Evolutionary conservation across 768 basidiomycete species (phyloP), one percentile per base, ranked within the genome.

Genomic region (Boletus rufocinnamomeus): DNA sequence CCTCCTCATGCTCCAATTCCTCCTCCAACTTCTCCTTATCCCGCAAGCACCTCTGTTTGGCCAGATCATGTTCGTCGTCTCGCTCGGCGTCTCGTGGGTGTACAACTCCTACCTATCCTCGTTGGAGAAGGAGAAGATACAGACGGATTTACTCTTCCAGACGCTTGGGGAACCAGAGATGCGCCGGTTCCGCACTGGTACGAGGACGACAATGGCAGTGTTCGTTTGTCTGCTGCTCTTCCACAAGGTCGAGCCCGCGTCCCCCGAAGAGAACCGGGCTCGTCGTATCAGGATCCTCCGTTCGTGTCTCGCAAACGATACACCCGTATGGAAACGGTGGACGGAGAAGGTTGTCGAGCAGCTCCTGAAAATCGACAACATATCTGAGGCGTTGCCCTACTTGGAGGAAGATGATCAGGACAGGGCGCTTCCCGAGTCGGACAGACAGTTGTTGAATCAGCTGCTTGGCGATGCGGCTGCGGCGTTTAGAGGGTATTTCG

Each of bases 11-110:
- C 30, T 65, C 49, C 75, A 75, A 30, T 74, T 75, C 60, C 56
- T 76, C 47, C 19, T 67, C 23, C 76, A 76, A 37, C 69, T 75
- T 17, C 63, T 75, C 28, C 63, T 76, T 38, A 63, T 74, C 35
- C 75, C 75, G 0, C 72, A 72, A 59, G 68, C 67, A 10, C 40
- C 60, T 3, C 66, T 75, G 4, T 76, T 76, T 16, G 75, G 76
- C 6, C 75, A 76, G 48, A 56, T 69, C 48, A 65, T 76, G 71
- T 76, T 76, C 50, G 53, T 73, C 23, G 7, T 54, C 9, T 69
- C 74, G 8, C 63, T 77, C 46, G 66, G 53, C 6, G 61, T 64
- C 2, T 77, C 74, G 0, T 77, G 76, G 76, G 54, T 21, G 11
- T 73, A 77, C 28, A 77, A 73, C 38, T 65, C 68, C 0, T 74